phyloP scores from a whole-genome alignment of 2,329 filamentous ascomycete genomes.

The Aspergillaceae sp. region DNA sequence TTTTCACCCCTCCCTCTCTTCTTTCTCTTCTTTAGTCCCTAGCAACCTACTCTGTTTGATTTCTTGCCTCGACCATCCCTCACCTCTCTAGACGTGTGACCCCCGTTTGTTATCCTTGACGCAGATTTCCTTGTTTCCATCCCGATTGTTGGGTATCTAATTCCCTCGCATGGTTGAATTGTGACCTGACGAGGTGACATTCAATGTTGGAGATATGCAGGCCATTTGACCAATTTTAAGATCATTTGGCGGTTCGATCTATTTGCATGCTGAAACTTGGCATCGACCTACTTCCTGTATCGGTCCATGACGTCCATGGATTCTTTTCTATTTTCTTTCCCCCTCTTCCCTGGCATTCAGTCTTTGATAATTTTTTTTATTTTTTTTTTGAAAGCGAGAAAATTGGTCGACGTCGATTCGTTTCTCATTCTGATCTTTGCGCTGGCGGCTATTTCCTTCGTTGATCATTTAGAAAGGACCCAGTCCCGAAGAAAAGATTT shows the following conservation, averaged over 20 bases:
- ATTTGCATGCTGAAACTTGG: conserved; percentile 10
- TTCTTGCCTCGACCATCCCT: too few relatives aligned
- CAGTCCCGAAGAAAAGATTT: not conserved
- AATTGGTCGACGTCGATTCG: conserved; percentile 7
- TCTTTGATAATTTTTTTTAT: conserved; percentile 8
- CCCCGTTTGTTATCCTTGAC: not conserved
- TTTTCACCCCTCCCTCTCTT: conserved; percentile 14
- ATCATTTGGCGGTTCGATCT: conserved; percentile 14
- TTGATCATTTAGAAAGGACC: not conserved
- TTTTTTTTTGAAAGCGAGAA: conserved; percentile 19
- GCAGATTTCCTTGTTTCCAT: conserved; percentile 4
- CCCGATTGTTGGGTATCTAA: conserved; percentile 3
- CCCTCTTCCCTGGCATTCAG: conserved; percentile 17
- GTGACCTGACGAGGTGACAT: conserved; percentile 3
- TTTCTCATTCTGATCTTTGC: not conserved
- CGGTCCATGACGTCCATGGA: conserved; percentile 9
- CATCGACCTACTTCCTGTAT: conserved; percentile 7
- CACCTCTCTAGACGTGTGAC: too few relatives aligned
- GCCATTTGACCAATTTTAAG: conserved; percentile 1
- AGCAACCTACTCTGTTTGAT: not conserved
- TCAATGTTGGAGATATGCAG: conserved; percentile 7
- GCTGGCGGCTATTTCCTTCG: conserved; percentile 1
- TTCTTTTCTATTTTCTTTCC: conserved; percentile 11
- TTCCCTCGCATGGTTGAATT: conserved; percentile 9
- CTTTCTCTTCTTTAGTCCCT: conserved; percentile 5